Conservation (phyloP, 768 basidiomycete species). For the Symmetrospora coprosmae region DNA sequence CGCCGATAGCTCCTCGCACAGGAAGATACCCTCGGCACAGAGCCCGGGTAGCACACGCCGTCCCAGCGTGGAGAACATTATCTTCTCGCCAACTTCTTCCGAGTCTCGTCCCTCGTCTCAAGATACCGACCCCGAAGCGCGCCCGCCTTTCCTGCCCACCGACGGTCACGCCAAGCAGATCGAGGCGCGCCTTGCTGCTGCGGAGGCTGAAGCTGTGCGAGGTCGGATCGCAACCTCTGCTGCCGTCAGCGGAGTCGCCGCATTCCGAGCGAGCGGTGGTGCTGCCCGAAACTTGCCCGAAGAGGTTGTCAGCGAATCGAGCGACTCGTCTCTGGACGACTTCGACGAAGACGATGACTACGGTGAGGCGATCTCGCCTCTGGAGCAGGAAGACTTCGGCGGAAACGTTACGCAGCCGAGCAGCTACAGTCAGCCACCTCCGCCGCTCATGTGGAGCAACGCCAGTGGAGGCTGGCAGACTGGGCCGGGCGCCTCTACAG, state of each 20-base stretch:
- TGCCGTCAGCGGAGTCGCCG: too few species aligned
- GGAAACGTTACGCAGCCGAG: slow-evolving; percentile 10
- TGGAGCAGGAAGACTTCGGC: neutral
- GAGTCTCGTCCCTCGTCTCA: neutral
- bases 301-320: slow-evolving; percentile 9
- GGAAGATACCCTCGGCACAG: too few species aligned
- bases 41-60: slow-evolving; percentile 1
- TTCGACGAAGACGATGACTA: slow-evolving; percentile 15
- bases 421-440: neutral
- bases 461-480: neutral
- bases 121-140: slow-evolving; percentile 1
- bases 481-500: neutral
- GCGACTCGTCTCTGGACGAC: slow-evolving; percentile 9
- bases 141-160: slow-evolving; percentile 1
- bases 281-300: neutral
- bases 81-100: neutral
- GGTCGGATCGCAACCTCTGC: too few species aligned
- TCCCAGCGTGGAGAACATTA: neutral
- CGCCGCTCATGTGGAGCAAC: slow-evolving; percentile 9
- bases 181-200: too few species aligned
- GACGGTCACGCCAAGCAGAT: too few species aligned
- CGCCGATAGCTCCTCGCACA: too few species aligned
- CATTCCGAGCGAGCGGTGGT: neutral
- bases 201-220: too few species aligned
- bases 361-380: slow-evolving; percentile 4